A percentile compares a stretch with the other conserved stretches of the same genome.
phyloP scores from a whole-genome alignment of 805 yeast species.

The Kluyveromyces starmeri region DNA sequence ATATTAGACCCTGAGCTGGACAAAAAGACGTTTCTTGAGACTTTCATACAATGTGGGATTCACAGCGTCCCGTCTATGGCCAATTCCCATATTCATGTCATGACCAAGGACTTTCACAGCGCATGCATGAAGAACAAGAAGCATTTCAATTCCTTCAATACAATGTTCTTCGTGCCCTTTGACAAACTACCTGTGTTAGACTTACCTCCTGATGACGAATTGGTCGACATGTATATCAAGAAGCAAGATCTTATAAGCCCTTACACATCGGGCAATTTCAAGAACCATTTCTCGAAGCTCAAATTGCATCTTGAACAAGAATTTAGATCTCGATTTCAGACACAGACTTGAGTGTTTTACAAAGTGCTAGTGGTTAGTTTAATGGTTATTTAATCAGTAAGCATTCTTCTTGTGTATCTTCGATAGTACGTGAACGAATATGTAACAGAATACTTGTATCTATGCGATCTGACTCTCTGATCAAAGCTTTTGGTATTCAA shows the following conservation, averaged over 20 bases:
- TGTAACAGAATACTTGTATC: too few relatives aligned
- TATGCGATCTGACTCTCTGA: too few relatives aligned
- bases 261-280: conserved; percentile 35
- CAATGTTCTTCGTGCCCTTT: conserved; percentile 54
- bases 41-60: conserved; percentile 45
- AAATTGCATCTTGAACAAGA: conserved; percentile 36
- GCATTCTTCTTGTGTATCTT: too few relatives aligned
- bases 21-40: conserved; percentile 13
- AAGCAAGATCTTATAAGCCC: conserved; percentile 34
- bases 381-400: not conserved
- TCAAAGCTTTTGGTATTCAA: conserved; percentile 88
- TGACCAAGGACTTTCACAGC: conserved; percentile 55
- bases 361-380: too few relatives aligned
- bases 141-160: conserved; percentile 66
- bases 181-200: conserved; percentile 36
- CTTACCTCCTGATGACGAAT: conserved; percentile 29
- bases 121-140: conserved; percentile 45
- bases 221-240: conserved; percentile 28
- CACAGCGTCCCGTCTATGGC: conserved; percentile 64
- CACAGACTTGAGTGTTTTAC: too few relatives aligned
- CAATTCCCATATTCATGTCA: conserved; percentile 66
- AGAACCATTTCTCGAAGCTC: conserved; percentile 34
- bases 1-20: conserved; percentile 8
- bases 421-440: too few relatives aligned
- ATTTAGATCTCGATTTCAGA: conserved; percentile 23